Evolutionary conservation across 2,329 filamentous ascomycete genomes (phyloP), one percentile per base, ranked within the genome.

Genomic region (Stemphylium vesicarium): DNA sequence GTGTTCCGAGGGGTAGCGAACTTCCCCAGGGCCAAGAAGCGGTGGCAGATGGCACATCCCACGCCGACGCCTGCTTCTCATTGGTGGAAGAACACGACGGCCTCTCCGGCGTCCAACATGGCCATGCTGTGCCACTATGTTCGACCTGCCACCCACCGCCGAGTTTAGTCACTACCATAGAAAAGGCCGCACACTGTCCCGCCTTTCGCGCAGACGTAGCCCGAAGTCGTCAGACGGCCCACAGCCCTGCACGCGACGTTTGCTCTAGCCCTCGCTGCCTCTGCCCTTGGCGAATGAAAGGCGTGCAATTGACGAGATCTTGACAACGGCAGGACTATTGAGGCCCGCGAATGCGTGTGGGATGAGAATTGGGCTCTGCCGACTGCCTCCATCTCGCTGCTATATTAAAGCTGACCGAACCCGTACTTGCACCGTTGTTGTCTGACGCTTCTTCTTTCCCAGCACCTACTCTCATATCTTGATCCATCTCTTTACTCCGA

Each of bases 321-420:
- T 46, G 59, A 69, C 64, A 32, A 61, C 53, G 20, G 56, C 50
- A 24, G 36, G 9, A 40, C 29, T 26, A 11, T n/a, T 36, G 33
- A 62, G 54, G 62, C 54, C 54, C 55, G 66, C 64, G 37, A 13
- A 18, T 11, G 37, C 54, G 57, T 50, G 71, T 73, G 72, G 70
- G 67, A 73, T 71, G 64, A 18, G 38, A 20, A 56, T 63, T 70
- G 64, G 63, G 63, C 68, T 65, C 56, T 61, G 57, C 66, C 71
- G 63, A 67, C 63, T 65, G 59, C 65, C 57, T 69, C 69, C 66
- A 66, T 68, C 57, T 67, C 63, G 66, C 64, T 63, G 54, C 48
- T 73, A 74, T 74, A 74, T 74, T 75, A 75, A 74, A 64, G 67
- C 71, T 74, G 70, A 66, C 70, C 69, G 62, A 65, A 56, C 59